These are phyloP conservation scores for Lipomyces starkeyi DNA, from an alignment of 805 yeast species.

Conservation along the genomic window DNA sequence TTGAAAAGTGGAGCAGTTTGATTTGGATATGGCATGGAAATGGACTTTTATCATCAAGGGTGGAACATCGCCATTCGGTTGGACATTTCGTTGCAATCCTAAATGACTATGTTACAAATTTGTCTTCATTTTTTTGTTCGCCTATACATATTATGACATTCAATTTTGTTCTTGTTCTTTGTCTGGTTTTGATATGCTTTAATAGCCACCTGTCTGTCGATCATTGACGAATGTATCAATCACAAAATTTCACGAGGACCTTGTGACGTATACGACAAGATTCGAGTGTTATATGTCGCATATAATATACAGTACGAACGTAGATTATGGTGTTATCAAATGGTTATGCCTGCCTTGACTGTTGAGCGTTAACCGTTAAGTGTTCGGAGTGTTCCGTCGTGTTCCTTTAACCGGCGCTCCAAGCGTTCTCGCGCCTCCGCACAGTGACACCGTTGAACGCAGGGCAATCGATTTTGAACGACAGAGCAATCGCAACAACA, in stretches of 20 bases:
- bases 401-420: no score
- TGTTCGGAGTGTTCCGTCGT: no score
- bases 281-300: not conserved
- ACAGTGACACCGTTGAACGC: no score
- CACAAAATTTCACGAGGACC: not conserved
- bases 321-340: not conserved
- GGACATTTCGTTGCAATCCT: not conserved
- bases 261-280: not conserved
- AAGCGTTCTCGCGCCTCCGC: no score
- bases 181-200: not conserved
- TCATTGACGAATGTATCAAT: not conserved
- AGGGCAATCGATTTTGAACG: no score
- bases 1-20: not conserved
- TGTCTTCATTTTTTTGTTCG: not conserved
- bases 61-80: not conserved
- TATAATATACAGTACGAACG: not conserved
- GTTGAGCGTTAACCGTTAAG: no score
- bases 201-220: not conserved
- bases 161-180: conserved; percentile 3
- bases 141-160: not conserved
- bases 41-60: not conserved
- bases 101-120: not conserved
- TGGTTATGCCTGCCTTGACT: no score
- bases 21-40: not conserved
- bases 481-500: no score